phyloP scores from a whole-genome alignment of 805 yeast genomes.

The Candida alai region DNA sequence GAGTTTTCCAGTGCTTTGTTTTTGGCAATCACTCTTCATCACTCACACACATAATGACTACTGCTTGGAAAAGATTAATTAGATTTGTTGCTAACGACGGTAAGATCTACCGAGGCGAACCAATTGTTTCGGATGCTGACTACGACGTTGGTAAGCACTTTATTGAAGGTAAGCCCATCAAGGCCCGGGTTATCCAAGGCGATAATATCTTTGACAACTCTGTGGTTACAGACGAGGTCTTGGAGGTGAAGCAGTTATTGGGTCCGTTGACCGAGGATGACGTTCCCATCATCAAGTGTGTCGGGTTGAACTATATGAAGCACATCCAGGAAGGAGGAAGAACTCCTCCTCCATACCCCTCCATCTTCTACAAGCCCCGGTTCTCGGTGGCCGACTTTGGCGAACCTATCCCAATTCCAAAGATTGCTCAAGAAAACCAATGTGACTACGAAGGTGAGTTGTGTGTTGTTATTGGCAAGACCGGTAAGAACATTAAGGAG shows the following conservation, averaged over 20 bases:
- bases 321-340: constrained; percentile 37
- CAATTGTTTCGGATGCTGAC: constrained; percentile 31
- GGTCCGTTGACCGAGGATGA: constrained; percentile 13
- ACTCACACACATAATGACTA: constrained; percentile 5
- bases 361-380: constrained; percentile 48
- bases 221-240: constrained; percentile 33
- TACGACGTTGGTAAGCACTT: constrained; percentile 22
- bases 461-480: constrained; percentile 50
- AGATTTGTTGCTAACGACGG: constrained; percentile 47
- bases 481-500: constrained; percentile 39
- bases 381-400: constrained; percentile 43
- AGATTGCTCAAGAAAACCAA: constrained; percentile 31
- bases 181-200: constrained; percentile 45
- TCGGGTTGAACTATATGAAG: constrained; percentile 51
- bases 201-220: constrained; percentile 34
- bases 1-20: background rate
- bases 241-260: constrained; percentile 12
- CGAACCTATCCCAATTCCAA: constrained; percentile 41
- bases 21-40: background rate
- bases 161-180: constrained; percentile 28
- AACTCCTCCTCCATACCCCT: constrained; percentile 46
- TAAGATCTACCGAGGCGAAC: constrained; percentile 44
- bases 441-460: constrained; percentile 55
- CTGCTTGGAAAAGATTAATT: constrained; percentile 24
- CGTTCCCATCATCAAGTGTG: constrained; percentile 35